These are phyloP conservation scores for Pelargonium cotyledonis DNA, from an alignment of 441 rosid genomes.

Conservation along the genomic window DNA sequence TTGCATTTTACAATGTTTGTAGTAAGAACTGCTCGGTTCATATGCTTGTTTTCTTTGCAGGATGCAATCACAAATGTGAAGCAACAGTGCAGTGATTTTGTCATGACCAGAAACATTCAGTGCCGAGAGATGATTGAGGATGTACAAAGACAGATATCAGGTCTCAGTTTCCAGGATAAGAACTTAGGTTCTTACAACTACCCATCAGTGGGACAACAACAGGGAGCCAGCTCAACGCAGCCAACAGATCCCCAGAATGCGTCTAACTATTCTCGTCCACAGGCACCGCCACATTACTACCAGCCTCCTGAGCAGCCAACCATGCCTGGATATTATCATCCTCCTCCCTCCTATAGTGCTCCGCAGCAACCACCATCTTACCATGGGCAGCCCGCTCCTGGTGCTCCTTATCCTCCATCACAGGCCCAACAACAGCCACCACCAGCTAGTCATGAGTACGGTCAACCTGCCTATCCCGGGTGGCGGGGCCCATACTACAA, in stretches of 20 bases:
- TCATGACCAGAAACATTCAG: slow-evolving; percentile 91
- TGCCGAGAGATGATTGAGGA: slow-evolving; percentile 96
- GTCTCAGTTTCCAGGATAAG: slow-evolving; percentile 81
- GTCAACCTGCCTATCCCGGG: slow-evolving; percentile 86
- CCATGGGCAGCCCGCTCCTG: slow-evolving; percentile 40
- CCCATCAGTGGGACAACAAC: too few relatives aligned
- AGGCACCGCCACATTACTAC: slow-evolving; percentile 38
- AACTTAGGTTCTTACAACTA: slow-evolving; percentile 33
- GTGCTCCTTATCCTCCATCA: slow-evolving; percentile 50
- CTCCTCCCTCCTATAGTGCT: slow-evolving; percentile 42
- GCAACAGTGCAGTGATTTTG: slow-evolving; percentile 96
- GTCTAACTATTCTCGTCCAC: slow-evolving; percentile 36
- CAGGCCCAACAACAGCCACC: slow-evolving; percentile 57
- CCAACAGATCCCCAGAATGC: slow-evolving; percentile 48
- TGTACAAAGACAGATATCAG: slow-evolving; percentile 81
- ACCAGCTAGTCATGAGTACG: slow-evolving; percentile 45
- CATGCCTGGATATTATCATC: slow-evolving; percentile 48
- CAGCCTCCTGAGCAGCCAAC: slow-evolving; percentile 65
- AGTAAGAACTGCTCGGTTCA: too few relatives aligned
- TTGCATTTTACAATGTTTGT: too few relatives aligned
- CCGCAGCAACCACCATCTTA: slow-evolving; percentile 44
- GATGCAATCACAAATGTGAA: slow-evolving; percentile 88
- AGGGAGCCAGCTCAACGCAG: slow-evolving; percentile 23
- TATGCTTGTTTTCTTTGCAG: slow-evolving; percentile 27
- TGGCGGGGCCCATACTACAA: slow-evolving; percentile 89